Percentiles rank a stretch among this genome's conserved stretches.
phyloP scores from a whole-genome alignment of 768 basidiomycete species.

The Naganishia antarctica region DNA sequence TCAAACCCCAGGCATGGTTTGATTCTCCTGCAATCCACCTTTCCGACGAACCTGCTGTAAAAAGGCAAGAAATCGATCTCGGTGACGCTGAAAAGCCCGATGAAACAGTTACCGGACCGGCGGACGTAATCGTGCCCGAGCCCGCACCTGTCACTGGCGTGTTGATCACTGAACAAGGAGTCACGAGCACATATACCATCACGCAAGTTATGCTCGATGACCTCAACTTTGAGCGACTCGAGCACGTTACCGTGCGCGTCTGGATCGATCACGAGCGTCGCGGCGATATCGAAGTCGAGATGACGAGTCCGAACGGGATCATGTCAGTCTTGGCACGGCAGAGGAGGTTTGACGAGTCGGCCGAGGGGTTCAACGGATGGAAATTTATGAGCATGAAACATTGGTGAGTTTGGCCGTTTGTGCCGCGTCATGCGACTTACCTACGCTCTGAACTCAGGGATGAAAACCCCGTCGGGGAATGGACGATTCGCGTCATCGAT shows the following conservation, averaged over 20 bases:
- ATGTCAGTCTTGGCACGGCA: slow-evolving; percentile 74
- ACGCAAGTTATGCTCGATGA: slow-evolving; percentile 63
- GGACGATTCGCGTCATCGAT: slow-evolving; percentile 84
- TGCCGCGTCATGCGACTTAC: slow-evolving; percentile 24
- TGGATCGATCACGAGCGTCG: slow-evolving; percentile 83
- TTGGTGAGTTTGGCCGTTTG: slow-evolving; percentile 61
- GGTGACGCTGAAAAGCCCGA: slow-evolving; percentile 34
- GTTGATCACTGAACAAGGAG: slow-evolving; percentile 61
- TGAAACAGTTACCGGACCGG: slow-evolving; percentile 16
- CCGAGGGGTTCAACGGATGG: slow-evolving; percentile 83
- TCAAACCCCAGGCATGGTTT: slow-evolving; percentile 92
- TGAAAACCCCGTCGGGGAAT: slow-evolving; percentile 81
- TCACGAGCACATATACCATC: slow-evolving; percentile 62
- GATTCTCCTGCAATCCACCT: slow-evolving; percentile 61
- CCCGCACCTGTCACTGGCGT: slow-evolving; percentile 30
- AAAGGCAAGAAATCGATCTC: slow-evolving; percentile 19
- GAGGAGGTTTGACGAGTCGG: slow-evolving; percentile 62
- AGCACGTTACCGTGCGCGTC: slow-evolving; percentile 86
- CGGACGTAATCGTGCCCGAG: slow-evolving; percentile 6
- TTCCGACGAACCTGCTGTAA: slow-evolving; percentile 16
- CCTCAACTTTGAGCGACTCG: slow-evolving; percentile 78
- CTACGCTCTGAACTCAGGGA: slow-evolving; percentile 62
- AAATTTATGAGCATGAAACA: slow-evolving; percentile 98
- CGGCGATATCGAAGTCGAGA: slow-evolving; percentile 88
- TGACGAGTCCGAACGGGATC: slow-evolving; percentile 77